A percentile compares a stretch with the other conserved stretches of the same genome.
Conservation (phyloP, 169 alveolate genomes). For the Eimeria acervulina region DNA sequence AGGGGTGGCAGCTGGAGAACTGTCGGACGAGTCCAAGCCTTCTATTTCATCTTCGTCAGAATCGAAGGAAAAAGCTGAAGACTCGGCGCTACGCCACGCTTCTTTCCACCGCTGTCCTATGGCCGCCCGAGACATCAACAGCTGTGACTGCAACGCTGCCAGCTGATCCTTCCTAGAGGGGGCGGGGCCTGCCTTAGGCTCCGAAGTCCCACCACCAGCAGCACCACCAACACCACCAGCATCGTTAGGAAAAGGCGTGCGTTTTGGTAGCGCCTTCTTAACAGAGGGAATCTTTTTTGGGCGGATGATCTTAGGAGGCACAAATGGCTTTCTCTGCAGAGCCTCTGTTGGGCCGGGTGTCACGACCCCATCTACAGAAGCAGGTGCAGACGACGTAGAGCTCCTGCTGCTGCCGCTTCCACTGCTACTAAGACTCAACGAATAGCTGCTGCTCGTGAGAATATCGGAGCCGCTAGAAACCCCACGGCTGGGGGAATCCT, state of each 20-base stretch:
- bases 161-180: constrained; percentile 29
- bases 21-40: neutral
- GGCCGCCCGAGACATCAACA: constrained; percentile 61
- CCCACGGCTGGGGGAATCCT: neutral
- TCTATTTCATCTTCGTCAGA: constrained; percentile 30
- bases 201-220: neutral
- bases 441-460: constrained; percentile 1
- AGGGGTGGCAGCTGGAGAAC: neutral
- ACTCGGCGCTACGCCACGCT: constrained; percentile 48
- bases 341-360: neutral
- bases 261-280: constrained; percentile 41
- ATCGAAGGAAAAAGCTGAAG: constrained; percentile 17
- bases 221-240: neutral
- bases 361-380: neutral
- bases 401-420: neutral
- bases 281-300: neutral
- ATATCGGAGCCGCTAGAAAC: neutral
- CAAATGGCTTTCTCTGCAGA: neutral
- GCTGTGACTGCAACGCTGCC: constrained; percentile 55
- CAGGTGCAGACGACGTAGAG: neutral
- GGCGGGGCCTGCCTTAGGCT: neutral
- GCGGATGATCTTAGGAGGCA: constrained; percentile 17
- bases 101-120: constrained; percentile 71
- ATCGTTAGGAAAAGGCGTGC: constrained; percentile 34
- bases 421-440: neutral